Base-by-base conservation (phyloP, 805 yeast genomes). In the Sugiyamaella qingdaonensis region DNA sequence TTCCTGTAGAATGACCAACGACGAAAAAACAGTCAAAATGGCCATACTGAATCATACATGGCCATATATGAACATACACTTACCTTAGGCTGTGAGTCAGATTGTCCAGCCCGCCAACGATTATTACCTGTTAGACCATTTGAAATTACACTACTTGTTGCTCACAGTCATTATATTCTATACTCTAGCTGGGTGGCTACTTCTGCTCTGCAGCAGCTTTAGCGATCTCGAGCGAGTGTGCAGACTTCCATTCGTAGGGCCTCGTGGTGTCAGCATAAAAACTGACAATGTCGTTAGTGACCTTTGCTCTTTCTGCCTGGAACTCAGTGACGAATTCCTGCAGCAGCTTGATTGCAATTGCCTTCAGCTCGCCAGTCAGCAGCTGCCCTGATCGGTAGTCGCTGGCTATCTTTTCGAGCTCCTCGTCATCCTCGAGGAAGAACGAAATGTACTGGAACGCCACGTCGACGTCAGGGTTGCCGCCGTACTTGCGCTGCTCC, bases 401-500 rank as follows among this genome's bases (percentile, higher is more conserved):
- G 37, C 79, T 78, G 54, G 82, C 80, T 61, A 85, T 73, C 46
- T 77, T 72, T 51, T 75, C 76, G 63, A 94, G 77, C 63, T 86
- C 81, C 39, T 75, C 91, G 67, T 94, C 98, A 68, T 92, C 98
- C 60, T 89, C 88, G 47, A 81, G 73, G 78, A 94, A 91, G 75
- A 94, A 94, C 4, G 90, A 80, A 58, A 94, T 74, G 68, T 94
- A 94, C 73, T 94, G 98, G 74, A 76, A 94, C 1, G 99, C 88
- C 53, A 94, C 96, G 69, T 94, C 99, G 34, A 91, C 85, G 59
- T 92, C 97, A 46, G 96, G 95, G 67, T 94, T 78, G 65, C 98
- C 99, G 52, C 99, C 99, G 52, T 76, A 75, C 69, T 76, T 76
- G 71, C 96, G 83, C 73, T 94, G 99, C 64, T 89, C 96, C 69